Base-by-base conservation (phyloP, 768 basidiomycete genomes). In the Tephrocybe sp. region DNA sequence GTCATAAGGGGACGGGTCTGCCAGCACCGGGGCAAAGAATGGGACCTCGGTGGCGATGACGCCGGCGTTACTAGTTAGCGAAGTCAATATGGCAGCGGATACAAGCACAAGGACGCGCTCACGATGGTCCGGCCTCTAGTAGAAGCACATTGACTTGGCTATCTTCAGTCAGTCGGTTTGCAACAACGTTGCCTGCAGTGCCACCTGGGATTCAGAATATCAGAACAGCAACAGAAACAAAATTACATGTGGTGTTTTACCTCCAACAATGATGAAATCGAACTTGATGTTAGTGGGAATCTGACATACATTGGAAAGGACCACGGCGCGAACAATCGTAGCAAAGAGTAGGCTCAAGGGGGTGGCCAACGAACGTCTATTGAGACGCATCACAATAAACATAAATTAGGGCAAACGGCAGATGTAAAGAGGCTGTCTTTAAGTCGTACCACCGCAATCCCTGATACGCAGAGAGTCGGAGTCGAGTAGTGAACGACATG, bases 231-330 rank as follows among this genome's bases (percentile, higher is more conserved):
- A 30, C 28, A 30, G 28, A 30, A 30, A 30, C 12, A 30, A 12
- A 30, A 7, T 34, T 16, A 34, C 4, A 34, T 7, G 15, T 8
- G 16, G 32, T n/a, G 15, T 34, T 19, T n/a, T 31, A 54, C 53
- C 53, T 46, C 53, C 53, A n/a, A 54, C 39, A 18, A 54, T 38
- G 13, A 54, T 36, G 38, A 54, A 54, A 35, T 54, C 53, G 36
- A 40, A 52, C 34, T 46, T n/a, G n/a, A n/a, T n/a, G n/a, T n/a
- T n/a, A n/a, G n/a, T n/a, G n/a, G n/a, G n/a, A n/a, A n/a, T n/a
- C n/a, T n/a, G n/a, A n/a, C n/a, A n/a, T n/a, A n/a, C n/a, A n/a
- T n/a, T n/a, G n/a, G n/a, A n/a, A n/a, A n/a, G n/a, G n/a, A n/a
- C n/a, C n/a, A n/a, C n/a, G n/a, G n/a, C n/a, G n/a, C n/a, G n/a